Conservation (phyloP, 2,329 filamentous ascomycete species). For the Metarhizium sp. region DNA sequence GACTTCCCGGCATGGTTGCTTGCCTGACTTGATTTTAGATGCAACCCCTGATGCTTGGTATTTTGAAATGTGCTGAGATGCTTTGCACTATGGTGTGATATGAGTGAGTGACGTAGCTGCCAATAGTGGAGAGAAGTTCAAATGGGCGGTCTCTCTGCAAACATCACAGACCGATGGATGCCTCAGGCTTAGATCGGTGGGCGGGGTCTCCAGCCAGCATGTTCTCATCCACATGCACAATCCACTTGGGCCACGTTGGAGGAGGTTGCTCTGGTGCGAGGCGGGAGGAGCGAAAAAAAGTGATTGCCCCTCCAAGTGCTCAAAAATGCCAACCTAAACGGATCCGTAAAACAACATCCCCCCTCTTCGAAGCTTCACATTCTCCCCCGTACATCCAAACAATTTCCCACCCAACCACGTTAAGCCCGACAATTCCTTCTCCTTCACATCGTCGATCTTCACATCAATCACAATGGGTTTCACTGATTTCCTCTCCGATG, state of each 20-base stretch:
- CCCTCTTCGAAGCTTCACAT: background rate
- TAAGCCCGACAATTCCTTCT: background rate
- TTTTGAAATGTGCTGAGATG: too few species aligned
- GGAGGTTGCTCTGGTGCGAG: background rate
- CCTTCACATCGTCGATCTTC: background rate
- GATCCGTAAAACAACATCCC: conserved; percentile 4
- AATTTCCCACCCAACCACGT: background rate
- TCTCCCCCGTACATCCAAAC: background rate
- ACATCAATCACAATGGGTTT: conserved; percentile 48
- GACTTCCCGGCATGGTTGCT: too few species aligned
- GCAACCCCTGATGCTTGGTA: too few species aligned
- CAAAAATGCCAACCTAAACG: background rate
- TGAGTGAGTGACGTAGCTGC: too few species aligned
- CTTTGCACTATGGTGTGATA: too few species aligned
- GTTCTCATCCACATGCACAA: background rate
- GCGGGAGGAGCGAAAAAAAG: conserved; percentile 1
- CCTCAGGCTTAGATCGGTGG: background rate
- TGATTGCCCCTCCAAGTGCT: conserved; percentile 5
- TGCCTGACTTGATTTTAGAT: too few species aligned
- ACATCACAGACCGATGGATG: background rate
- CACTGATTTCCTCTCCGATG: conserved; percentile 53
- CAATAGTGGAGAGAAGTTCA: too few species aligned
- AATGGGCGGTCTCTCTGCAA: too few species aligned
- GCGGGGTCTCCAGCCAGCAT: background rate
- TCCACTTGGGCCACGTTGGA: background rate